phyloP scores from a whole-genome alignment of 305 asterid genomes.

The Ruellia speciosa region DNA sequence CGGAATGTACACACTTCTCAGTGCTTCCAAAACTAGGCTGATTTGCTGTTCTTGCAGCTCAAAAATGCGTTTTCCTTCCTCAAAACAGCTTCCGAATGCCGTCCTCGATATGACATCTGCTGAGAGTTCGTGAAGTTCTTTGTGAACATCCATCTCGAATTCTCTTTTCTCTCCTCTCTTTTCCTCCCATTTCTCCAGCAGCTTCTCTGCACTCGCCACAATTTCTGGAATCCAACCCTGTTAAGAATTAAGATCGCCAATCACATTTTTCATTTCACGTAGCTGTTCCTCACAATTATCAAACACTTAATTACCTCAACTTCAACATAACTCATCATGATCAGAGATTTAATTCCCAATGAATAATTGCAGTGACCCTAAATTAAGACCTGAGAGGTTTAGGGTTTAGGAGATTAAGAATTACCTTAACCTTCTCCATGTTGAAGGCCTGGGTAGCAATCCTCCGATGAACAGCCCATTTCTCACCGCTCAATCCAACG shows the following conservation, averaged over 20 bases:
- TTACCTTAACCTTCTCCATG: constrained; percentile 46
- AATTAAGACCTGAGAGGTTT: not conserved
- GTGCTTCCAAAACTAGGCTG: constrained; percentile 35
- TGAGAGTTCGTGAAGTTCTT: constrained; percentile 42
- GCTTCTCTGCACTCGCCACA: constrained; percentile 28
- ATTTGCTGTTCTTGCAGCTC: constrained; percentile 50
- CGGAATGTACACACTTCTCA: constrained; percentile 46
- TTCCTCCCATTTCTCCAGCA: constrained; percentile 39
- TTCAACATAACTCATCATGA: no score
- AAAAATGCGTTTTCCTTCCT: constrained; percentile 52
- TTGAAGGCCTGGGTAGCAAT: constrained; percentile 46
- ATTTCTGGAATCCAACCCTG: constrained; percentile 59
- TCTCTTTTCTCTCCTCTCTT: constrained; percentile 29
- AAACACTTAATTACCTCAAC: not conserved
- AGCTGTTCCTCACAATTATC: not conserved
- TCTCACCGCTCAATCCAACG: constrained; percentile 33
- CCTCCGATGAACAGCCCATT: constrained; percentile 49
- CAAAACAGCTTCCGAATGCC: constrained; percentile 53
- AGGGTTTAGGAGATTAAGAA: not conserved
- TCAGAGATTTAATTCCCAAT: no score
- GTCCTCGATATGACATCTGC: constrained; percentile 57
- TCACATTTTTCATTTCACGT: no score
- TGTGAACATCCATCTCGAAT: constrained; percentile 47
- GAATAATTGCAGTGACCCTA: not conserved
- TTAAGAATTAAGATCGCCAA: not conserved